Evolutionary conservation across 495 filamentous ascomycete genomes (phyloP).

Genomic region (Melanomma pulvis-pyrius): DNA sequence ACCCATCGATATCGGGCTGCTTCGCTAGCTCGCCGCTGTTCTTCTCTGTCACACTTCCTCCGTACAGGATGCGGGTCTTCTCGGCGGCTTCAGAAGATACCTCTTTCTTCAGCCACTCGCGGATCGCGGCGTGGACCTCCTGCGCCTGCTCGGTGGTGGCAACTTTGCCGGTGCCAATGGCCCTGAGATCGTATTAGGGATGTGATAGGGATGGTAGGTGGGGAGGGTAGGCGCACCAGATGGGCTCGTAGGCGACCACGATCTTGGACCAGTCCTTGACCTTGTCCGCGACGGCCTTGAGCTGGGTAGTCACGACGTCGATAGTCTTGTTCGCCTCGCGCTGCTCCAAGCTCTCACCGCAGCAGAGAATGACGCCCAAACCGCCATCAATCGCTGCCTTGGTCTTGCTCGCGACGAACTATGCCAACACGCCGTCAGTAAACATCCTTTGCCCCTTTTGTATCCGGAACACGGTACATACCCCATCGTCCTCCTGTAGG

Average conservation of each 20-base stretch:
- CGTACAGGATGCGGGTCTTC: constrained; percentile 88
- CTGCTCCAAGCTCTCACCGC: constrained; percentile 92
- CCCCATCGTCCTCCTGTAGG: constrained; percentile 73
- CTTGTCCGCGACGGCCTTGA: constrained; percentile 58
- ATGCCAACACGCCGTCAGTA: constrained; percentile 3
- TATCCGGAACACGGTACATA: constrained; percentile 9
- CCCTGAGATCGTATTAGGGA: constrained; percentile 49
- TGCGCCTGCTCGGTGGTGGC: constrained; percentile 91
- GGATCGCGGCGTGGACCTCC: constrained; percentile 91
- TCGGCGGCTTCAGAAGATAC: constrained; percentile 73
- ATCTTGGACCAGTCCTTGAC: constrained; percentile 87
- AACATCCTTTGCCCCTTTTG: neutral
- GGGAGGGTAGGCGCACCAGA: constrained; percentile 63
- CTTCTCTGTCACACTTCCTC: constrained; percentile 95
- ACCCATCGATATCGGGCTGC: constrained; percentile 94
- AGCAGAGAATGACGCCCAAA: constrained; percentile 89
- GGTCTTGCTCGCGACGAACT: constrained; percentile 88
- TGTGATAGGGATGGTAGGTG: neutral
- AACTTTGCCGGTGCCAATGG: constrained; percentile 97
- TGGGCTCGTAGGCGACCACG: constrained; percentile 97
- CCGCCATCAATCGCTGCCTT: constrained; percentile 87
- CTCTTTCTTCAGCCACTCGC: constrained; percentile 77
- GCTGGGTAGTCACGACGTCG: constrained; percentile 73
- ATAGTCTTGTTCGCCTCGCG: constrained; percentile 85
- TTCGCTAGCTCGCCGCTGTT: constrained; percentile 92